Base-by-base conservation (phyloP, 2,329 filamentous ascomycete species). In the Fusarium chaquense region DNA sequence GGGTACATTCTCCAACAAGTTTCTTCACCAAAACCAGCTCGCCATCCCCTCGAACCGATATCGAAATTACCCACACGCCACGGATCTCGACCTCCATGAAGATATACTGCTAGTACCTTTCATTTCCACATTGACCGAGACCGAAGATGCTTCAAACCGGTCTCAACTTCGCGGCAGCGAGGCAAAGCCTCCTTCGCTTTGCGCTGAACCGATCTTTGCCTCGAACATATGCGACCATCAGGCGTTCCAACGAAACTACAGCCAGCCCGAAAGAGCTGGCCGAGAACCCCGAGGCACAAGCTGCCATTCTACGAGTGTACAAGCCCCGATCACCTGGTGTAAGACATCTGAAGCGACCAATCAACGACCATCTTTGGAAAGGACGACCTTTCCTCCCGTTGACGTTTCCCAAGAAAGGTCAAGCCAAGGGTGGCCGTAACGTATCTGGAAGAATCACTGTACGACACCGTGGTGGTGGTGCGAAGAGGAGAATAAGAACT, bases 351-450 rank as follows among this genome's bases (percentile, higher is more conserved):
- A 92, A 91, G 79, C 89, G 96, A 44, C 94, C 96, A 16, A 91
- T 98, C 81, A 98, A 98, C 81, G 94, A 98, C 76, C 96, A 99
- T 80, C 84, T 99, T 46, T 98, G 93, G 93, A 98, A 97, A 82
- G 96, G 96, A 62, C 87, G 94, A 59, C 93, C 96, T 1, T 90
- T 91, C 72, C 85, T 93, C 35, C 89, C 90, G 52, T 86, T 99
- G 79, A 99, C 97, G 13, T 93, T 93, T 76, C 89, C 94, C 38
- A 97, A 98, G 80, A 95, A 95, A 80, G 96, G 96, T 18, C 94
- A 97, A 75, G 90, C 89, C 54, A 96, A 97, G 80, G 97, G 96
- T 80, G 96, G 96, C 44, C 89, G 96, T 75, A 99, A 99, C 80
- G 92, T 93, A 76, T 91, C 87, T 56, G 97, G 96, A 26, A 86